Conservation (phyloP, 148 eudicot genomes). For the Spergularia bocconei region DNA sequence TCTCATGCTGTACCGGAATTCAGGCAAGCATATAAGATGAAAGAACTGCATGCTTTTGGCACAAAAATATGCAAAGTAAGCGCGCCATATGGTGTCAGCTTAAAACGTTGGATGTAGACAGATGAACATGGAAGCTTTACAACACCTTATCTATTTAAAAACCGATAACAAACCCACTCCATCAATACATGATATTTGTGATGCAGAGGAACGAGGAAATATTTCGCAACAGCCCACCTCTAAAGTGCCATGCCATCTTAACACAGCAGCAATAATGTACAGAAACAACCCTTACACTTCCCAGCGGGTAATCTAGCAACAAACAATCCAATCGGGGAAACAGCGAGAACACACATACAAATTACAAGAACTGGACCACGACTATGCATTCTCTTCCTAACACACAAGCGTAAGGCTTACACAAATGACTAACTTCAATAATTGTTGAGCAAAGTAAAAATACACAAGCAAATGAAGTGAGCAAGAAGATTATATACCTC, state of each 20-base stretch:
- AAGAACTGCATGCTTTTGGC: background rate
- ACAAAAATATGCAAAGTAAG: background rate
- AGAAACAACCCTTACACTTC: background rate
- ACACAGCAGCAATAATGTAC: background rate
- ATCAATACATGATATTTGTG: too few species aligned
- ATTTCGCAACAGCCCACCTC: background rate
- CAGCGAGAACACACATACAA: background rate
- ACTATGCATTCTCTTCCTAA: background rate
- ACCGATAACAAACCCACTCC: too few species aligned
- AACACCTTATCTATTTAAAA: too few species aligned
- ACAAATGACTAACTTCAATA: background rate
- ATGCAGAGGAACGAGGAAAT: too few species aligned
- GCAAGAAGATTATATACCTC: constrained; percentile 38
- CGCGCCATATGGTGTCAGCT: background rate
- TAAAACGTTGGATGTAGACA: background rate
- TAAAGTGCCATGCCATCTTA: background rate
- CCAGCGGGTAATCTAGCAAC: too few species aligned
- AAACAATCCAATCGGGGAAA: too few species aligned
- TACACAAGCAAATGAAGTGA: background rate
- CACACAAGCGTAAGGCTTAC: background rate
- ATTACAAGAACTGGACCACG: background rate
- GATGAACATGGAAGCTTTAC: too few species aligned
- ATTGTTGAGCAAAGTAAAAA: background rate
- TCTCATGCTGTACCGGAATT: background rate
- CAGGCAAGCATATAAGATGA: background rate